phyloP scores from a whole-genome alignment of 495 filamentous ascomycete genomes.

The Lasiosphaeria ovina region DNA sequence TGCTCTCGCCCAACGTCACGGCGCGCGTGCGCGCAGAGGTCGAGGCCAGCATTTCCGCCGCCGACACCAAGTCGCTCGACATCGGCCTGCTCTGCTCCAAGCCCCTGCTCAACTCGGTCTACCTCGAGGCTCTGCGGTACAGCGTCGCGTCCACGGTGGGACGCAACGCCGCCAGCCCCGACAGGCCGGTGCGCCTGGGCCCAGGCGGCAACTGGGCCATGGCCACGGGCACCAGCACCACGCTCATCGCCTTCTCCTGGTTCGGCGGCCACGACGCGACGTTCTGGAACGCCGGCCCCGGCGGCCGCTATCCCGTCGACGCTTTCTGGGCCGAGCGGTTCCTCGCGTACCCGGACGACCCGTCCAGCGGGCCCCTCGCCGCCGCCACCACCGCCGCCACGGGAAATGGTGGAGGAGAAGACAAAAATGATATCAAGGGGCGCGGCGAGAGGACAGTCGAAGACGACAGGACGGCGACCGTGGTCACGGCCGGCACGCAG shows the following conservation, averaged over 20 bases:
- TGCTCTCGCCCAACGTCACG: too few species aligned
- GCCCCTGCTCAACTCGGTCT: too few species aligned
- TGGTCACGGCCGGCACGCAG: constrained; percentile 15
- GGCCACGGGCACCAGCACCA: neutral
- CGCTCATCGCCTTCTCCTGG: constrained; percentile 22
- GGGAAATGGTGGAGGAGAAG: neutral
- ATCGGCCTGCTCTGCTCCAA: too few species aligned
- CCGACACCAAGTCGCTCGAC: too few species aligned
- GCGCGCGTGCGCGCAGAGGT: too few species aligned
- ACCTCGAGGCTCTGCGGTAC: too few species aligned
- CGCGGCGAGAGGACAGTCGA: constrained; percentile 3
- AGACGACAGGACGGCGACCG: constrained; percentile 17
- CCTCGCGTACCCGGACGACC: constrained; percentile 32
- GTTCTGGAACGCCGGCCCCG: constrained; percentile 29
- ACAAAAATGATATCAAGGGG: neutral
- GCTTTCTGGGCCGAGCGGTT: constrained; percentile 41
- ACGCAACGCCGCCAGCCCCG: neutral
- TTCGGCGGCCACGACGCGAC: constrained; percentile 17
- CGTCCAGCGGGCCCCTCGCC: constrained; percentile 28
- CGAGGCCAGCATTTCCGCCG: too few species aligned
- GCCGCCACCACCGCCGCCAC: constrained; percentile 3
- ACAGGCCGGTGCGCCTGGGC: neutral
- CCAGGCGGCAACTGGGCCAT: neutral
- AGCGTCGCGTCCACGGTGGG: too few species aligned
- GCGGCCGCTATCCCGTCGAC: constrained; percentile 26